Evolutionary conservation across 768 basidiomycete genomes (phyloP), one percentile per base, ranked within the genome.

Genomic region (Suillus luteus): DNA sequence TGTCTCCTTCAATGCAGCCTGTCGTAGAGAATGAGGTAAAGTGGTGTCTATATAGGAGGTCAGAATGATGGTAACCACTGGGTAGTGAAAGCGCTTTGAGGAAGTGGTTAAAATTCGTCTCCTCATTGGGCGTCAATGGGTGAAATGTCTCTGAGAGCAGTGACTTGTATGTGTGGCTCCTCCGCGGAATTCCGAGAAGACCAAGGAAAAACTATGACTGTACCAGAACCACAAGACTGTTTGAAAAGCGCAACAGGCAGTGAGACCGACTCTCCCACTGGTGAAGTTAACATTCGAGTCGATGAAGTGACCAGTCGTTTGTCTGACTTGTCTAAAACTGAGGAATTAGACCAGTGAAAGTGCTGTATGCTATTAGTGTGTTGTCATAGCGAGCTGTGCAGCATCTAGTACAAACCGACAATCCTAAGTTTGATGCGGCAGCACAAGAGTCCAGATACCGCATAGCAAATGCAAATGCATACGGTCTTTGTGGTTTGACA

Each of bases 41-140:
- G 93, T 92, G 0, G 91, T 86, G 72, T 98, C 96, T 52, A 97
- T 82, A 67, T 98, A 98, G 12, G 92, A 81, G 0, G 90, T 94
- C 41, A 90, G 66, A 52, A 99, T 81, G 61, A 9, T 5, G 46
- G 43, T 7, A 35, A 43, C 19, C 40, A 22, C 52, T 55, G 35
- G 37, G 15, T 9, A 37, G 19, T 62, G 54, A 55, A 12, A 66
- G 40, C 31, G 49, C 27, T 17, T 33, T 35, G 22, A 38, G 41
- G 22, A 59, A 19, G 49, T 48, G 37, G 35, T 44, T 5, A 9
- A 12, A 24, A 66, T 76, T 6, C 59, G 92, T 92, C 85, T 97
- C 91, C 73, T 96, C 89, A 8, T 80, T 86, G 0, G 80, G 72
- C 31, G 3, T 31, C 31, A 31, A 31, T 31, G 31, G 27, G 31